Conservation (phyloP, 2,329 filamentous ascomycete species). For the Falciphora oryzae region DNA sequence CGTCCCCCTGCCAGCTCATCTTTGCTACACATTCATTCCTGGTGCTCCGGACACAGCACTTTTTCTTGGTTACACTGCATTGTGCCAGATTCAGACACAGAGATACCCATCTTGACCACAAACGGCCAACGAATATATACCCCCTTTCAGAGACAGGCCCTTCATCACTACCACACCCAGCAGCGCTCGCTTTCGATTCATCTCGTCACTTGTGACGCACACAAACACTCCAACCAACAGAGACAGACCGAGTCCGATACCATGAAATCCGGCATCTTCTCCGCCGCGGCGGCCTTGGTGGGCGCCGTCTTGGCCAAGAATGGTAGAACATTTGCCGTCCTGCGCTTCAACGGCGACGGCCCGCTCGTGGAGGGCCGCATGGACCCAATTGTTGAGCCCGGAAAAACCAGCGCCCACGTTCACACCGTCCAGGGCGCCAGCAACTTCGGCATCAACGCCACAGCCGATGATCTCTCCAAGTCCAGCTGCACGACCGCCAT, state of each 20-base stretch:
- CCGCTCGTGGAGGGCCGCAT: conserved; percentile 54
- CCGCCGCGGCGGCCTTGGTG: conserved; percentile 31
- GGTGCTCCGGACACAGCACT: conserved; percentile 7
- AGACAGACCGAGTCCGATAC: neutral
- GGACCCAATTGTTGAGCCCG: conserved; percentile 65
- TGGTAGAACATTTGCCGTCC: conserved; percentile 56
- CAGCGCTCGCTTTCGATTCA: neutral
- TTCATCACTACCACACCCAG: no score
- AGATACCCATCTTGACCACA: conserved; percentile 1
- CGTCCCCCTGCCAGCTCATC: neutral
- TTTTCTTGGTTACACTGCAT: neutral
- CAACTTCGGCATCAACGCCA: conserved; percentile 57
- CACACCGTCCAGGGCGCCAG: conserved; percentile 68
- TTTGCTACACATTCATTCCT: neutral
- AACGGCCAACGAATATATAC: conserved; percentile 1
- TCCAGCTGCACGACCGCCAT: conserved; percentile 68
- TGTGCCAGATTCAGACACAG: neutral
- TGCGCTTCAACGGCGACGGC: conserved; percentile 62
- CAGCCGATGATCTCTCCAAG: conserved; percentile 50
- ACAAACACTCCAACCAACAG: neutral
- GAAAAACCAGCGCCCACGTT: conserved; percentile 52
- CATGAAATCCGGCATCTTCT: conserved; percentile 13
- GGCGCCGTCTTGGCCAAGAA: conserved; percentile 36
- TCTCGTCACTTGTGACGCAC: neutral
- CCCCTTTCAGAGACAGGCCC: no score